These are phyloP conservation scores for Alternaria sp. DNA, from an alignment of 2,329 filamentous ascomycete species.

Conservation along the genomic window DNA sequence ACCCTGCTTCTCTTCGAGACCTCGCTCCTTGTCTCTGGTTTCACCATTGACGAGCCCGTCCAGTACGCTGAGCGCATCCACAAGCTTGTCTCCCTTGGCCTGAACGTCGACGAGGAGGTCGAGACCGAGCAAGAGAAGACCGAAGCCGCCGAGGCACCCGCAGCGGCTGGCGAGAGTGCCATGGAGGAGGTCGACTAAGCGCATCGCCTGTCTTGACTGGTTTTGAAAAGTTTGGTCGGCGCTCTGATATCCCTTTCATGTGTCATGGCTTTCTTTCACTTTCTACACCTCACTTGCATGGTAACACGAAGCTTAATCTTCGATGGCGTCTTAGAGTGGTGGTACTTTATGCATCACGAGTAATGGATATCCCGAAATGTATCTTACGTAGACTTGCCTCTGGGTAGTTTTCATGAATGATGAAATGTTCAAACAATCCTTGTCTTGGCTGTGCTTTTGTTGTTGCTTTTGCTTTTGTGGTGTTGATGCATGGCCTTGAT, in stretches of 20 bases:
- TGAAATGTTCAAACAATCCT: slow-evolving; percentile 34
- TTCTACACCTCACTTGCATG: slow-evolving; percentile 44
- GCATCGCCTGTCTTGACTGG: slow-evolving; percentile 29
- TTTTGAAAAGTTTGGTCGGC: slow-evolving; percentile 48
- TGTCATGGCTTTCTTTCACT: slow-evolving; percentile 45
- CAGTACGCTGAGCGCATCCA: slow-evolving; percentile 99
- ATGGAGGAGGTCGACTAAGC: slow-evolving; percentile 99
- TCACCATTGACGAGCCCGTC: slow-evolving; percentile 99
- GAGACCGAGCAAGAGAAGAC: slow-evolving; percentile 70
- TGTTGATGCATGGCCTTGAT: not conserved
- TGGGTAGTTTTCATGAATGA: slow-evolving; percentile 41
- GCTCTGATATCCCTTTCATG: slow-evolving; percentile 50
- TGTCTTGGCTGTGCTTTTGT: not conserved
- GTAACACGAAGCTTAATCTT: slow-evolving; percentile 33
- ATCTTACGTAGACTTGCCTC: slow-evolving; percentile 43
- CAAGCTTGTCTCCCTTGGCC: slow-evolving; percentile 97
- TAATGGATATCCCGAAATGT: slow-evolving; percentile 45
- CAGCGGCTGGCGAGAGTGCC: slow-evolving; percentile 81
- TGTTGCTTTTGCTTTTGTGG: not conserved
- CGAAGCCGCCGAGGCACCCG: slow-evolving; percentile 60
- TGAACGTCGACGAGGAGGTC: slow-evolving; percentile 95
- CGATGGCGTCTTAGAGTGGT: slow-evolving; percentile 46
- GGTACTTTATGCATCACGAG: slow-evolving; percentile 41
- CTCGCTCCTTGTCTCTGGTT: slow-evolving; percentile 95
- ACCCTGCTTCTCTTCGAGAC: slow-evolving; percentile 99